These are phyloP conservation scores for Linum usitatissimum DNA, from an alignment of 345 rosid genomes.

Conservation along the genomic window DNA sequence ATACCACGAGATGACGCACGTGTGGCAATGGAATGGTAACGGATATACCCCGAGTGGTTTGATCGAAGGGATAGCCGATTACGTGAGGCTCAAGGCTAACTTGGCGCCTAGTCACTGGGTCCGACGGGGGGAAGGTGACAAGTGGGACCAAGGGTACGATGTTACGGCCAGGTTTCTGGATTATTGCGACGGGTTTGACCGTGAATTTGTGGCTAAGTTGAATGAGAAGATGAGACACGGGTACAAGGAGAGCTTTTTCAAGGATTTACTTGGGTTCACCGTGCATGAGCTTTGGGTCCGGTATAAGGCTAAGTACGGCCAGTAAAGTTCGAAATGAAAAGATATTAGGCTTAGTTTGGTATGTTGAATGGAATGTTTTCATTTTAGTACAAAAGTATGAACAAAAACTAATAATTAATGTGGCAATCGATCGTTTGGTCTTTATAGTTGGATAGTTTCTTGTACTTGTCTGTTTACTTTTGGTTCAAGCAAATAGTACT, in stretches of 20 bases:
- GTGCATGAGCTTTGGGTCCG: constrained; percentile 15
- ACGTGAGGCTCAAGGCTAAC: constrained; percentile 10
- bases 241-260: background rate
- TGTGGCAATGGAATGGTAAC: constrained; percentile 22
- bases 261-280: constrained; percentile 12
- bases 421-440: too few relatives aligned
- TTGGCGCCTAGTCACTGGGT: constrained; percentile 3
- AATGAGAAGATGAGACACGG: constrained; percentile 2
- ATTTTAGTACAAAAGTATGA: too few relatives aligned
- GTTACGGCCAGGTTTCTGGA: constrained; percentile 16
- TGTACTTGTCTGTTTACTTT: too few relatives aligned
- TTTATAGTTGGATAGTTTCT: too few relatives aligned
- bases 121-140: constrained; percentile 9
- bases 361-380: too few relatives aligned
- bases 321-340: background rate
- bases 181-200: background rate
- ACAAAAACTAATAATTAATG: too few relatives aligned
- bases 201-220: background rate
- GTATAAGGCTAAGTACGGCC: constrained; percentile 12
- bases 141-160: constrained; percentile 15
- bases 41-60: constrained; percentile 12
- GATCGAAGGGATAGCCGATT: constrained; percentile 22
- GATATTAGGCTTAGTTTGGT: too few relatives aligned
- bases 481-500: too few relatives aligned
- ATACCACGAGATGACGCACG: constrained; percentile 43